Evolutionary conservation across 164 flowering plant genomes (phyloP), one percentile per base, ranked within the genome.

Genomic region (Umbellularia californica): DNA sequence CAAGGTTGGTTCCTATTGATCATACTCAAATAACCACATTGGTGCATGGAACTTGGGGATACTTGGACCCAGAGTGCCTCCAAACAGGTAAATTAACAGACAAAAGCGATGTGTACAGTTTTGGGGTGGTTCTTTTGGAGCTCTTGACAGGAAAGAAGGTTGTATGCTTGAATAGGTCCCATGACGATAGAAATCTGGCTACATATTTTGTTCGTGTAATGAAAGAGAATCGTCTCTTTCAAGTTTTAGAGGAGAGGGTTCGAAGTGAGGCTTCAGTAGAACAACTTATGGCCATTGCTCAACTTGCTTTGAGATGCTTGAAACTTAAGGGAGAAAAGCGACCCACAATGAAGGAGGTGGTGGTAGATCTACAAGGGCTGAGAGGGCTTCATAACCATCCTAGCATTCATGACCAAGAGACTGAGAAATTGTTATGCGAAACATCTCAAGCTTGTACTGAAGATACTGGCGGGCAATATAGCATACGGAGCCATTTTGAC

Each of bases 31-130:
- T 84, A 41, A 62, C 78, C 1, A 84, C 88, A 2, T 1, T 81
- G 51, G 84, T 86, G 17, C 82, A 82, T 20, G 88, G 88, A 25
- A 86, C 85, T 0, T 20, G 80, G 0, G 88, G 86, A 13, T 84
- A 86, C 73, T 62, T 86, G 3, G 87, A 86, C 63, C 88, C 88
- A 0, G 85, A 86, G 27, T 86, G 84, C 75, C 65, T 82, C 0
- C 81, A 79, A 17, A 72, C 82, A 4, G 76, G 84, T 50, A 75
- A 77, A 68, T 70, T 85, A 22, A 85, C 86, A 0, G 87, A 81
- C 14, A 86, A 86, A 66, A 82, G 84, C 20, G 86, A 83, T 69
- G 88, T 85, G 23, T 85, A 85, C 17, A 81, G 86, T 30, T 85
- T 85, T 24, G 86, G 86, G 6, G 86, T 83, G 2, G 84, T 85